Evolutionary conservation across 1,284 basidiomycete species (phyloP).

Genomic region (Mycosarcoma maydis): DNA sequence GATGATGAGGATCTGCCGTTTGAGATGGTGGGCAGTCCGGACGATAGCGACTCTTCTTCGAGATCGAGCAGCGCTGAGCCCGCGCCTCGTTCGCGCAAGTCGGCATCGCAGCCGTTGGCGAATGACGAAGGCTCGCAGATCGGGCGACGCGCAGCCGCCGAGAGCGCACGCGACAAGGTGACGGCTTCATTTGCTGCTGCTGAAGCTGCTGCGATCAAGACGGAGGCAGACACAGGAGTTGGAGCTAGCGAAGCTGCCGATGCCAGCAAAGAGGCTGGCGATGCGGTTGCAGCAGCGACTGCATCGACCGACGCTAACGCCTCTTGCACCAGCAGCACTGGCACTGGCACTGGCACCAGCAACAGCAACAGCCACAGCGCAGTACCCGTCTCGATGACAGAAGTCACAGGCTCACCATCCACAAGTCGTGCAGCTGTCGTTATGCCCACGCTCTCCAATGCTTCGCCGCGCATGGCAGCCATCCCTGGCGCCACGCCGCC

Average conservation of each 20-base stretch:
- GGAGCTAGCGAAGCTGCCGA: conserved; percentile 67
- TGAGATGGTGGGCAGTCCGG: conserved; percentile 59
- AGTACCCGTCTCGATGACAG: too few relatives aligned
- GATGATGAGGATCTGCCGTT: conserved; percentile 57
- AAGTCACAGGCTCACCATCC: too few relatives aligned
- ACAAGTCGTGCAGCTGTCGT: conserved; percentile 1
- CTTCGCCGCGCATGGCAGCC: conserved; percentile 26
- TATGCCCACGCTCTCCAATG: conserved; percentile 21
- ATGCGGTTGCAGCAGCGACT: conserved; percentile 5
- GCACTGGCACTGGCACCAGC: too few relatives aligned
- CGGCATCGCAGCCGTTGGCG: conserved; percentile 68
- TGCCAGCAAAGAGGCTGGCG: conserved; percentile 16
- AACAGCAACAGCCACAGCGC: too few relatives aligned
- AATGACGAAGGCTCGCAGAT: conserved; percentile 71
- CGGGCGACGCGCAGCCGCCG: conserved; percentile 26
- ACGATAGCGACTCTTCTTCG: conserved; percentile 49
- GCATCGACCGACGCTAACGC: too few relatives aligned
- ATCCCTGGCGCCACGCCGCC: conserved; percentile 68
- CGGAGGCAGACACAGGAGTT: conserved; percentile 20
- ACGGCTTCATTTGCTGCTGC: conserved; percentile 23
- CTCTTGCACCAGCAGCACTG: conserved; percentile 9
- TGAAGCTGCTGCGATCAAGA: conserved; percentile 20
- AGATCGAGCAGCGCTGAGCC: conserved; percentile 45
- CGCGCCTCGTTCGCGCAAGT: conserved; percentile 29
- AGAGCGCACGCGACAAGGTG: conserved; percentile 26